Percentiles rank a stretch among this genome's conserved stretches.
Conservation (phyloP, 345 rosid species). For the Rhodomyrtus tomentosa region DNA sequence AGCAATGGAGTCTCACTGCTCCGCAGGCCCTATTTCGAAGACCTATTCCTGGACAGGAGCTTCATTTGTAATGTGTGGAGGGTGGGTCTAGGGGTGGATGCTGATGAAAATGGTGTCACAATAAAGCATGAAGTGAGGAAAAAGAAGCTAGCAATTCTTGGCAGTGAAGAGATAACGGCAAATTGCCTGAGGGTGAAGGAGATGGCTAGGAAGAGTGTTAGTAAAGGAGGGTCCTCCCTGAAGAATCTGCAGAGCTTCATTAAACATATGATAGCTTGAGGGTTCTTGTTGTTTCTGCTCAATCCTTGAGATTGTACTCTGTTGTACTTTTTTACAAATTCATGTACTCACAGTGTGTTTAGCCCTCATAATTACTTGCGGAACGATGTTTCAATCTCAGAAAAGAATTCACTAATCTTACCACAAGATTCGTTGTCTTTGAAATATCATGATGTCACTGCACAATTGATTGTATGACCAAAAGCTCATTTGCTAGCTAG, state of each 20-base stretch:
- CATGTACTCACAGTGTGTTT: too few relatives aligned
- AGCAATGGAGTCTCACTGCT: conserved; percentile 20
- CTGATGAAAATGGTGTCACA: not conserved
- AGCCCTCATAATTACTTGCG: too few relatives aligned
- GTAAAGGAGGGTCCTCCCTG: conserved; percentile 18
- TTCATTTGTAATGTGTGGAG: conserved; percentile 8
- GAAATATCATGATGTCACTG: too few relatives aligned
- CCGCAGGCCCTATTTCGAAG: conserved; percentile 20
- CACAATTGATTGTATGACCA: too few relatives aligned
- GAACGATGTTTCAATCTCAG: too few relatives aligned
- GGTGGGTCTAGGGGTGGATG: not conserved
- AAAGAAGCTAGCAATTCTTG: conserved; percentile 1
- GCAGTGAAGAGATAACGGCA: conserved; percentile 1
- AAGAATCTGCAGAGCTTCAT: not conserved
- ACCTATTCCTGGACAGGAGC: conserved; percentile 13
- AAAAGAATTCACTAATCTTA: too few relatives aligned
- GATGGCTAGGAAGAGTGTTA: conserved; percentile 1
- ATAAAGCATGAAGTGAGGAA: conserved; percentile 9
- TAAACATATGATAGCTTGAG: not conserved
- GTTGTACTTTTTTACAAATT: not conserved
- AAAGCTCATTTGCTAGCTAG: too few relatives aligned
- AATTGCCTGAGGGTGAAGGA: conserved; percentile 13
- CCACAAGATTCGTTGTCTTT: too few relatives aligned
- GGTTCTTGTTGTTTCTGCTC: not conserved
- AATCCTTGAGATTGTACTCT: not conserved